phyloP scores from a whole-genome alignment of 768 basidiomycete species.

The Amanita subjunquillea region DNA sequence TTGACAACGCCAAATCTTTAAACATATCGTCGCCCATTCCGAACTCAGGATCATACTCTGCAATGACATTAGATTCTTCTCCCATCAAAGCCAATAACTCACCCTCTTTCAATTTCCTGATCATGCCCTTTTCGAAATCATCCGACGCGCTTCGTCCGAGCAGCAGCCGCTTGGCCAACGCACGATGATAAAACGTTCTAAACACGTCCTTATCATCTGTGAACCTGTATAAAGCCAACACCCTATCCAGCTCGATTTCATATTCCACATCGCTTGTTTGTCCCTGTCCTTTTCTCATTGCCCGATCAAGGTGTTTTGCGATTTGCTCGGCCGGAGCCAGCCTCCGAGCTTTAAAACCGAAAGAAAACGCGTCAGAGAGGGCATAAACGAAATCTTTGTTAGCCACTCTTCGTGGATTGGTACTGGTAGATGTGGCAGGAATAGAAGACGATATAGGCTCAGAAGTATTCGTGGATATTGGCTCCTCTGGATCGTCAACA shows the following conservation, averaged over 20 bases:
- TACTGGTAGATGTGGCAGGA: conserved; percentile 18
- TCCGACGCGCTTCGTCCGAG: conserved; percentile 79
- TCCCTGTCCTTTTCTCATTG: conserved; percentile 83
- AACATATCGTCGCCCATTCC: conserved; percentile 95
- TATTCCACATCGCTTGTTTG: conserved; percentile 53
- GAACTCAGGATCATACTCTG: conserved; percentile 94
- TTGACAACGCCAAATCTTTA: conserved; percentile 73
- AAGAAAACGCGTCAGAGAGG: conserved; percentile 58
- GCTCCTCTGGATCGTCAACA: conserved; percentile 23
- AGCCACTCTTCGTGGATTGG: conserved; percentile 22
- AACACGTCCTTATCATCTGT: conserved; percentile 94
- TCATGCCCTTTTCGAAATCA: conserved; percentile 76
- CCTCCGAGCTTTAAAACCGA: conserved; percentile 64
- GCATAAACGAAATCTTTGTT: conserved; percentile 58
- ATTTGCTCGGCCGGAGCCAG: conserved; percentile 90
- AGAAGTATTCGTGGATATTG: conserved; percentile 9
- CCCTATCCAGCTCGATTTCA: conserved; percentile 50
- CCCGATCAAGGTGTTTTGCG: conserved; percentile 80
- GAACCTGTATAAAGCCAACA: conserved; percentile 69
- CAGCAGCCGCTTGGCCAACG: conserved; percentile 78
- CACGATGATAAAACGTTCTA: conserved; percentile 83
- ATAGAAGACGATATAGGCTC: conserved; percentile 1
- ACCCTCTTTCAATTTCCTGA: conserved; percentile 81
- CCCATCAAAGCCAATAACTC: conserved; percentile 9
- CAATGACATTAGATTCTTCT: background rate